Evolutionary conservation across 2,329 filamentous ascomycete species (phyloP), one percentile per base, ranked within the genome.

Genomic region (Mariannaea elegans): DNA sequence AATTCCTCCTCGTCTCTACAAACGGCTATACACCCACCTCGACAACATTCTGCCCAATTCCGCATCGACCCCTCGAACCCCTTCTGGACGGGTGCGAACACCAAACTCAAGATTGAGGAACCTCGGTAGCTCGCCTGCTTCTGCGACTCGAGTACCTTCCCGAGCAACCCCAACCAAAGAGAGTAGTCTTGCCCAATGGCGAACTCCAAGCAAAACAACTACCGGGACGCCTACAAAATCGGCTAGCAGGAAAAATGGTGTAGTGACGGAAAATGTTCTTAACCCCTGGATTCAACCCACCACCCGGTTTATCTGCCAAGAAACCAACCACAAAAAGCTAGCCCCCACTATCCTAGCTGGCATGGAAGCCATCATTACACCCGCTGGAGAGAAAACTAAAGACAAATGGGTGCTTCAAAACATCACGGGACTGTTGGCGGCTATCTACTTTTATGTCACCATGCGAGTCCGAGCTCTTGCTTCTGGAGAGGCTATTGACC

Each of bases 1-100:
- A 4, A 90, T 93, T 52, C 88, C 89, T 45, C 93, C 92, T 1
- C 85, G 87, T 55, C 84, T 93, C 51, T 98, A 98, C 80, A 91
- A 91, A 70, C 92, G 92, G 59, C 82, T 98, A 34, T 95, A 94
- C 74, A 81, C 81, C 29, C 93, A 94, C 73, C 86, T 98, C 60
- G 90, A 94, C 67, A 87, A 86, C 55, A 88, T 89, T 38, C 81
- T 98, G 5, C 83, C 84, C 13, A 76, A 75, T 27, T 66, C 79
- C 14, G 65, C 74, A 6, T 68, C 70, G 5, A 72, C 75, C 47
- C 75, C 68, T 19, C 76, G 75, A 13, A 49, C 67, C 21, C 63
- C 64, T n/a, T 62, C 72, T 7, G 66, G 63, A 1, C 68, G 75
- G 13, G 62, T 64, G 14, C 71, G 78, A 56, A 75, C 73, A n/a